Evolutionary conservation across 2,329 filamentous ascomycete species (phyloP), one percentile per base, ranked within the genome.

Genomic region (Harringtonia aguacate): DNA sequence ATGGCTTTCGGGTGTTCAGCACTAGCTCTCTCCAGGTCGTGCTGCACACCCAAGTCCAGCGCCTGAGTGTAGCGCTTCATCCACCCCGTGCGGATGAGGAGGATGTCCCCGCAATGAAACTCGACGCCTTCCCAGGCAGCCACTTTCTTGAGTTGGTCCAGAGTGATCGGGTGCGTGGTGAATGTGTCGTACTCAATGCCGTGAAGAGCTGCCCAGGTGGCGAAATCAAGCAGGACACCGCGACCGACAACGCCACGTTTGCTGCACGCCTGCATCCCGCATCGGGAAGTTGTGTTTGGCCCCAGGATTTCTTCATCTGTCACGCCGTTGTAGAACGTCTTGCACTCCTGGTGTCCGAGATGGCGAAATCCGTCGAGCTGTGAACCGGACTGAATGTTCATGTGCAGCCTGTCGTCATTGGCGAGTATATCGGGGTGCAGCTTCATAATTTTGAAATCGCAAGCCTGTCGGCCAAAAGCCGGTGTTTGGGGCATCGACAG

Each of bases 61-160:
- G 8, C 12, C 6, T 59, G 58, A 50, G 77, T 63, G 46, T 83
- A 73, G 4, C 70, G 63, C 50, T 80, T 70, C 8, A 77, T 75
- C 51, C 72, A 75, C 0, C 82, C 81, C 2, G 73, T 78, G 13
- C 81, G 70, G 20, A 86, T 58, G 39, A 86, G 66, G 7, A 86
- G 65, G 44, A 86, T 73, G 48, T 85, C 80, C 4, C 81, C 82
- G 4, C 21, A 72, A 0, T 67, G 70, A 53, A 85, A 79, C 48
- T 82, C 73, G 29, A 84, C 65, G 1, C 73, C 73, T 52, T 85
- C 79, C 33, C 70, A 62, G 30, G 63, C 64, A 0, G 77, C 82
- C 24, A 77, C 77, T 9, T 69, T 66, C 43, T 73, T 70, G 0
- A 86, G 65, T 0, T 79, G 70, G 1, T 64, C 55, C 2, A 71